Base-by-base conservation (phyloP, 352 stramenopile species). In the Thalassiosira hispida region DNA sequence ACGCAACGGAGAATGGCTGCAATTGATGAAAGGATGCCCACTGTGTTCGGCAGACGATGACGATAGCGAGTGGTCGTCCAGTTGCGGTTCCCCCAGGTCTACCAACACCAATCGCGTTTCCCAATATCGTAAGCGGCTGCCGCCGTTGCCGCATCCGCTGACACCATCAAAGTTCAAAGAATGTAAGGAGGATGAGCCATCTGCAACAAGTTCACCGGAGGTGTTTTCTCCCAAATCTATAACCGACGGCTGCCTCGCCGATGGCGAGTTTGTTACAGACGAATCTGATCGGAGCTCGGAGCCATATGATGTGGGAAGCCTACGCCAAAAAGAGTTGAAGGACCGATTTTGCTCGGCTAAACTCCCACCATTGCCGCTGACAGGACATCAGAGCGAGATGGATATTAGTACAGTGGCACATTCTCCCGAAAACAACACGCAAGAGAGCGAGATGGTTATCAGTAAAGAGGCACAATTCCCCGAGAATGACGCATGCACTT, bases 1-100 rank as follows among this genome's bases (percentile, higher is more conserved):
- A 20, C 35, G 25, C 7, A 46, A 62, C 27, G 53, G 53, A 46
- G 53, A 62, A 40, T 62, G 53, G 52, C 8, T 11, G 25, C 53
- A 62, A 40, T 29, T 62, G 12, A 47, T 62, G 53, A 62, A 46
- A 46, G 25, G 5, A 46, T 62, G 53, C 14, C 53, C 53, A 62
- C 22, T 62, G 53, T 62, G 53, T 40, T 62, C 27, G 2, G 27
- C 53, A 46, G 35, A 20, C 12, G 53, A 62, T 62, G 25, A 14
- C 25, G 12, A 46, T 27, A 16, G 38, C 38, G 38, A 47, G 38
- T 47, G 38, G 38, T 47, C 38, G 7, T 18, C 8, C 38, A 47
- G 14, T 18, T 18, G 38, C 38, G 38, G 4, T 18, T 47, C 53
- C 27, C 14, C 53, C 12, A 46, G 8, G 5, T 40, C 52, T 61